Conservation (phyloP, 148 eudicot genomes). For the Polygonum aviculare region DNA sequence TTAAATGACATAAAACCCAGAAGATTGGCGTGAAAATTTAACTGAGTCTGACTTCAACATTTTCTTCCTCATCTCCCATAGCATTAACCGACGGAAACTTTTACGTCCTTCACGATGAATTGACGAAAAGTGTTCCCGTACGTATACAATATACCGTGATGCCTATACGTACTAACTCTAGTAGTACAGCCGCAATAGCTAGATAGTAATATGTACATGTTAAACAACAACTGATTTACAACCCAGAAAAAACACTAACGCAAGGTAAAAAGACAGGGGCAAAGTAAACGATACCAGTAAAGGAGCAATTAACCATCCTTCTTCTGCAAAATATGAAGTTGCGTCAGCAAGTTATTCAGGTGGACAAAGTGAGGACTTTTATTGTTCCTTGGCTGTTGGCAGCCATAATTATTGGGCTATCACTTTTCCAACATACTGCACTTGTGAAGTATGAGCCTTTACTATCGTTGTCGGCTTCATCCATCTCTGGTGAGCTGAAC, state of each 20-base stretch:
- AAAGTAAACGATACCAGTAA: neutral
- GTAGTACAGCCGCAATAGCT: neutral
- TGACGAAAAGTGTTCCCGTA: neutral
- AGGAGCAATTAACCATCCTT: neutral
- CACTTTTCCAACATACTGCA: constrained; percentile 83
- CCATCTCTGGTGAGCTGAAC: constrained; percentile 42
- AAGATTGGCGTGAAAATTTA: neutral
- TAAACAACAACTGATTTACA: neutral
- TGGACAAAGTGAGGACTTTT: constrained; percentile 64
- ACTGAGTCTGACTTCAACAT: neutral
- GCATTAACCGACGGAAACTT: neutral
- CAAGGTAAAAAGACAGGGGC: neutral
- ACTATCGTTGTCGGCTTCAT: constrained; percentile 46
- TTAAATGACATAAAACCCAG: neutral
- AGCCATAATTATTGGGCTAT: constrained; percentile 63
- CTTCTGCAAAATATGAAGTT: neutral
- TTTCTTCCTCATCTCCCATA: neutral
- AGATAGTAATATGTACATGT: neutral
- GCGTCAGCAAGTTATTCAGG: constrained; percentile 19
- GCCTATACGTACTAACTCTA: neutral
- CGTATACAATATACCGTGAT: neutral
- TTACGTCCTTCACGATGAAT: neutral
- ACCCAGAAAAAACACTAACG: neutral
- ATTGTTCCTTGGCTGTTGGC: constrained; percentile 88
- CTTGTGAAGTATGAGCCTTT: constrained; percentile 65